Evolutionary conservation across 768 basidiomycete genomes (phyloP).

Genomic region (Kwoniella mangroviensis): DNA sequence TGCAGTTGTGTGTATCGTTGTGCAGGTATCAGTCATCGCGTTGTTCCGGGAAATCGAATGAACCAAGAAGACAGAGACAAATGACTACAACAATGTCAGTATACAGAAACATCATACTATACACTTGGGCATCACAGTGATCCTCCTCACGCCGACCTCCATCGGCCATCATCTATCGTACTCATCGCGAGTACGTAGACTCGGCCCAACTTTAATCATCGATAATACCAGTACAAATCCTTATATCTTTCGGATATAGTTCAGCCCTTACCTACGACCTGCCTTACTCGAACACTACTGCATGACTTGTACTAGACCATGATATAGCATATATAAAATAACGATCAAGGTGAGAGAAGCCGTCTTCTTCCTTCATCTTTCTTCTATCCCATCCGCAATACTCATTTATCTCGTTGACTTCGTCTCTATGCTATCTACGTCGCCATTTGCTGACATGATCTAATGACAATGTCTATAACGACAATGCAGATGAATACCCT

Average conservation of each 20-base stretch:
- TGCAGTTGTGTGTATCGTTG: not conserved
- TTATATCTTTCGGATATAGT: not conserved
- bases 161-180: too few relatives aligned
- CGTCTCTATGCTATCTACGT: too few relatives aligned
- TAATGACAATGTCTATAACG: too few relatives aligned
- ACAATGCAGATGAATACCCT: conserved; percentile 38
- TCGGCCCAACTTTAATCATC: not conserved
- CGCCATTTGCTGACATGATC: not conserved
- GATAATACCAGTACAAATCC: not conserved
- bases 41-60: conserved; percentile 3
- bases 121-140: not conserved
- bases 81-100: not conserved
- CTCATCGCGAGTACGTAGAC: not conserved
- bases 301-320: not conserved
- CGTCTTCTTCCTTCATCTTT: not conserved
- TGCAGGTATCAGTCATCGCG: not conserved
- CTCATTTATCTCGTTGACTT: too few relatives aligned
- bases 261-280: not conserved
- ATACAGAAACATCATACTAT: not conserved
- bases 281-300: not conserved
- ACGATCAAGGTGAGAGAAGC: not conserved
- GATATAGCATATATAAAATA: not conserved
- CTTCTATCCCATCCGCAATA: too few relatives aligned
- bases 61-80: not conserved
- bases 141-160: too few relatives aligned